Evolutionary conservation across 306 rosid species (phyloP), one percentile per base, ranked within the genome.

Genomic region (Cicer yamashitae): DNA sequence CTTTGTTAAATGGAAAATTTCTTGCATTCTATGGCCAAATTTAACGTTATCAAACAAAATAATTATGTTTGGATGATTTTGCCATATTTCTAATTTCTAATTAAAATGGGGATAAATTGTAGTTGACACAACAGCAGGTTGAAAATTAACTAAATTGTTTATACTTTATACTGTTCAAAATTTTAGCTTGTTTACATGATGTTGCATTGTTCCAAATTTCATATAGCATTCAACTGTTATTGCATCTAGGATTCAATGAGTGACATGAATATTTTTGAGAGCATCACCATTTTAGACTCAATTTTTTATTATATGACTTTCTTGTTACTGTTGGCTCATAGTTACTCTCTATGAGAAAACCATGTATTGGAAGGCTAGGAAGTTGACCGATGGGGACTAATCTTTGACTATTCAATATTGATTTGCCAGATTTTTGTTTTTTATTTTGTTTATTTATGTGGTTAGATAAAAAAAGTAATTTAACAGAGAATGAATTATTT

Each of bases 311-410:
- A 25, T 57, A 57, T 8, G 40, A 25, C 2, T 22, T 11, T 57
- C 63, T 57, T 57, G 6, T 18, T 22, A 22, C 63, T 57, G 39
- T 57, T 57, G 63, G 64, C 64, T 58, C 64, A 58, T 22, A 25
- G 5, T 58, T 58, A 10, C 40, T 13, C 7, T 57, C 39, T 4
- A 13, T 20, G 12, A 39, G 4, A n/a, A 62, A 62, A 62, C 48
- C 48, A 14, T 63, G 48, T 63, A 14, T 63, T 30, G 15, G 3
- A 39, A 39, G 48, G 13, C 48, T 39, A 39, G 13, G 68, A 63
- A 14, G 68, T 63, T 39, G 40, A 63, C 68, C 48, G 15, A 38
- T 63, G n/a, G 12, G 22, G 47, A 39, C 48, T 63, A 5, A 8
- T 14, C 13, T 8, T 62, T 62, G 68, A 39, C 68, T 50, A 13